Base-by-base conservation (phyloP, 345 rosid genomes). In the Boechera divaricarpa region DNA sequence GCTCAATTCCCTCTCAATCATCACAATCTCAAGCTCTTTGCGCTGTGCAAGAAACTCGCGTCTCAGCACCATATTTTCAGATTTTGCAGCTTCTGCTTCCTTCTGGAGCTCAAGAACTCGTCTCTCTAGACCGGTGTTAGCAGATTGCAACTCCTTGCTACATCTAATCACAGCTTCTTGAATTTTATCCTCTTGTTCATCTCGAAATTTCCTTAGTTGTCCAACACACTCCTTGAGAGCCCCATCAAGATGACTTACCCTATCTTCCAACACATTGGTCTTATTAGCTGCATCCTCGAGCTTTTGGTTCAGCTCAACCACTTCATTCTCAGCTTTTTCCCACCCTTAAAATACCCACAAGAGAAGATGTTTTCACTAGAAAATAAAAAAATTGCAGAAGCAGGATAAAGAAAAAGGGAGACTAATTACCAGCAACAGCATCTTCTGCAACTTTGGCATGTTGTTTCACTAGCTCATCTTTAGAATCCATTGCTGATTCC, bases 141-240 rank as follows among this genome's bases (percentile, higher is more conserved):
- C 67, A 59, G 84, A 79, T 74, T 86, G 86, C 86, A 87, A 84
- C 67, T 90, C 91, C 26, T 32, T 52, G 24, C 80, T 81, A 67
- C 73, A 74, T 76, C 82, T 86, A 35, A 66, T 75, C 10, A 90
- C 75, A 60, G 91, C 88, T 38, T 88, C 96, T 61, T 35, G 69
- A 32, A 88, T 81, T 64, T 77, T 84, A 55, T 82, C 77, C 51
- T 90, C 95, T 65, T 90, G 97, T 66, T 88, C 95, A 10, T 90
- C 97, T 81, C 86, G 87, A 12, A 85, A 90, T 79, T 84, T 91
- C 69, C 98, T 78, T 65, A 94, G 83, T 77, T 94, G 90, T 88
- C 97, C 86, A 58, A 94, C 90, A 81, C 98, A 94, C 63, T 94
- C 98, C 86, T 89, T 91, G 18, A 94, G 85, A 57, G 98, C 98